Conservation (phyloP, 129 eudicot genomes). For the Flaveria bidentis region DNA sequence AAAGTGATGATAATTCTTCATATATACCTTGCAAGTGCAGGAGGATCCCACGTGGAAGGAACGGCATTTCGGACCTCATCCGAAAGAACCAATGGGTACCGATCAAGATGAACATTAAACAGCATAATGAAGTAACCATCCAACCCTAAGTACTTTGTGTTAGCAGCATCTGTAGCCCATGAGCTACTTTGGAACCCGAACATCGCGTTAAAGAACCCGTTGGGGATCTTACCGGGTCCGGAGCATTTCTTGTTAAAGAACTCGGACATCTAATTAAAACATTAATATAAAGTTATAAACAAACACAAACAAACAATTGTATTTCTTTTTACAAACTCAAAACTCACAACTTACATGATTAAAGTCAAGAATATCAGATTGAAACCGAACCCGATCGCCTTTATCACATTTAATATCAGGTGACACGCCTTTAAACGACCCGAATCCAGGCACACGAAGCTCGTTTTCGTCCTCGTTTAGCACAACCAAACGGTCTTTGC, state of each 20-base stretch:
- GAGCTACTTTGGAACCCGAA: slow-evolving; percentile 81
- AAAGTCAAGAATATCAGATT: slow-evolving; percentile 82
- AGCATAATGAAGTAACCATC: slow-evolving; percentile 81
- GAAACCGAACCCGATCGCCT: slow-evolving; percentile 81
- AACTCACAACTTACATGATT: slow-evolving; percentile 49
- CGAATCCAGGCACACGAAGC: slow-evolving; percentile 70
- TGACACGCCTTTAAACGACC: slow-evolving; percentile 53
- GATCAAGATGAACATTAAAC: slow-evolving; percentile 64
- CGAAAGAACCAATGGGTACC: slow-evolving; percentile 70
- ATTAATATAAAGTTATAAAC: no score
- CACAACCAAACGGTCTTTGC: slow-evolving; percentile 53
- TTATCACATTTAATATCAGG: slow-evolving; percentile 83
- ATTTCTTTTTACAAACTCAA: neutral
- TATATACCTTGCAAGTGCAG: slow-evolving; percentile 91
- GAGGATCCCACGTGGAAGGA: slow-evolving; percentile 89
- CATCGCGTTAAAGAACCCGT: slow-evolving; percentile 78
- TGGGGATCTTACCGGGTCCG: slow-evolving; percentile 77
- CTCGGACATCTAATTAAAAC: slow-evolving; percentile 68
- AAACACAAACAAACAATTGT: neutral
- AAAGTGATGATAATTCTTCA: neutral
- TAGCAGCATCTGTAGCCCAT: slow-evolving; percentile 85
- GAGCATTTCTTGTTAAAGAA: slow-evolving; percentile 63
- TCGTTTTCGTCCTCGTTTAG: slow-evolving; percentile 52
- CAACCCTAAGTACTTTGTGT: slow-evolving; percentile 66
- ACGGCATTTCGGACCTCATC: slow-evolving; percentile 75